phyloP scores from a whole-genome alignment of 768 basidiomycete species.

The Pulveroboletus ravenelii region DNA sequence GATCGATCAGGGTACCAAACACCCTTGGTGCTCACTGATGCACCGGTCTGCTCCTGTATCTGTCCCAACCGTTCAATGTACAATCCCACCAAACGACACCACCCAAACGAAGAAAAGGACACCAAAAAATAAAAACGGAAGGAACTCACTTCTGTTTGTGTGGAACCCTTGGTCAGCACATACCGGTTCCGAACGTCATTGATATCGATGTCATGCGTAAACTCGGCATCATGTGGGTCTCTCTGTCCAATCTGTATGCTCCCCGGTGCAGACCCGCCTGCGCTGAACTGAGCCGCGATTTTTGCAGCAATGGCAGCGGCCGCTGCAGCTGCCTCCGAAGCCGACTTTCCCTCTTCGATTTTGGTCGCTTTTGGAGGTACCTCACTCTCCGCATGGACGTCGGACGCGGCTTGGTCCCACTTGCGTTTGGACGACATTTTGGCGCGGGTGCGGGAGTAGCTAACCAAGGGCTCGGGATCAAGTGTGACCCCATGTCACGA shows the following conservation, averaged over 20 bases:
- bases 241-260: conserved; percentile 43
- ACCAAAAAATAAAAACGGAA: not conserved
- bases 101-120: not conserved
- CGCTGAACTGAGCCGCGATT: conserved; percentile 83
- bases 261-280: conserved; percentile 35
- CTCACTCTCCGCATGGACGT: conserved; percentile 38
- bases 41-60: conserved; percentile 92
- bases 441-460: not conserved
- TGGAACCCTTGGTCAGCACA: conserved; percentile 87
- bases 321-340: conserved; percentile 60
- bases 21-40: conserved; percentile 89
- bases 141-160: conserved; percentile 77
- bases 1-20: conserved; percentile 92
- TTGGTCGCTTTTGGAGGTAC: conserved; percentile 43
- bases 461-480: not conserved
- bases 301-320: conserved; percentile 90
- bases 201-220: conserved; percentile 90
- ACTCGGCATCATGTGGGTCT: conserved; percentile 76
- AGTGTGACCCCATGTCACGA: conserved; percentile 15
- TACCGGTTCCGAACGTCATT: conserved; percentile 95
- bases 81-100: not conserved
- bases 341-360: conserved; percentile 46
- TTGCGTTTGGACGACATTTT: conserved; percentile 71
- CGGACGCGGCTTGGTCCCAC: conserved; percentile 68
- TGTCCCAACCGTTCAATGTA: conserved; percentile 31